Conservation (phyloP, 495 filamentous ascomycete genomes). For the Aspergillus campestris region DNA sequence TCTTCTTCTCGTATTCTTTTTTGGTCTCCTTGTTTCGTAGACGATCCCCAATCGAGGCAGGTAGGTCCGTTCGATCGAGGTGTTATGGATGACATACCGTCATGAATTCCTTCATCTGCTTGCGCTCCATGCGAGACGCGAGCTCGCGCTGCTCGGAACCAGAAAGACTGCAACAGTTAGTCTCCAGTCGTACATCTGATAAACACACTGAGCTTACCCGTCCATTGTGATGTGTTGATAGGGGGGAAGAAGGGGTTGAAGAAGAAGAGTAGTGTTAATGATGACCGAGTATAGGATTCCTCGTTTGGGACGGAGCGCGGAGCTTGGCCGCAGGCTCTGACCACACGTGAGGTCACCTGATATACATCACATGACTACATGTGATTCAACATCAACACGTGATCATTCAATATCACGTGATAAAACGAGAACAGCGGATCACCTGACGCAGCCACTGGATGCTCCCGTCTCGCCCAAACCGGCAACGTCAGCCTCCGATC, state of each 20-base stretch:
- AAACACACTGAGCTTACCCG: slow-evolving; percentile 21
- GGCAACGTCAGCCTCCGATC: no score
- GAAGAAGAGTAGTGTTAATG: slow-evolving; percentile 5
- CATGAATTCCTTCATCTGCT: slow-evolving; percentile 99
- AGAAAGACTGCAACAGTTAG: slow-evolving; percentile 48
- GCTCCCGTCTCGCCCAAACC: not conserved
- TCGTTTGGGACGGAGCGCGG: slow-evolving; percentile 8
- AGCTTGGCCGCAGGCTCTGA: slow-evolving; percentile 33
- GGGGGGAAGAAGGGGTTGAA: not conserved
- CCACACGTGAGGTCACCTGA: slow-evolving; percentile 11
- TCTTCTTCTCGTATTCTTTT: no score
- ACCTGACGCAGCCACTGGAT: not conserved
- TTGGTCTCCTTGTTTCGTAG: not conserved
- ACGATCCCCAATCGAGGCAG: not conserved
- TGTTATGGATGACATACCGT: slow-evolving; percentile 48
- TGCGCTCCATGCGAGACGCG: slow-evolving; percentile 82
- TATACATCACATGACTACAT: slow-evolving; percentile 8
- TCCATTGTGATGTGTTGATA: slow-evolving; percentile 30
- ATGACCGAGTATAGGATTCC: not conserved
- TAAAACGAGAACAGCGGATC: not conserved
- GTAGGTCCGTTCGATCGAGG: not conserved
- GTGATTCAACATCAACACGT: slow-evolving; percentile 1
- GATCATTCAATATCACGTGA: slow-evolving; percentile 1
- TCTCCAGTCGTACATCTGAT: not conserved
- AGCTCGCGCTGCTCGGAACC: slow-evolving; percentile 84